Evolutionary conservation across 2,329 filamentous ascomycete genomes (phyloP).

Genomic region (Neocucurbitaria cava): DNA sequence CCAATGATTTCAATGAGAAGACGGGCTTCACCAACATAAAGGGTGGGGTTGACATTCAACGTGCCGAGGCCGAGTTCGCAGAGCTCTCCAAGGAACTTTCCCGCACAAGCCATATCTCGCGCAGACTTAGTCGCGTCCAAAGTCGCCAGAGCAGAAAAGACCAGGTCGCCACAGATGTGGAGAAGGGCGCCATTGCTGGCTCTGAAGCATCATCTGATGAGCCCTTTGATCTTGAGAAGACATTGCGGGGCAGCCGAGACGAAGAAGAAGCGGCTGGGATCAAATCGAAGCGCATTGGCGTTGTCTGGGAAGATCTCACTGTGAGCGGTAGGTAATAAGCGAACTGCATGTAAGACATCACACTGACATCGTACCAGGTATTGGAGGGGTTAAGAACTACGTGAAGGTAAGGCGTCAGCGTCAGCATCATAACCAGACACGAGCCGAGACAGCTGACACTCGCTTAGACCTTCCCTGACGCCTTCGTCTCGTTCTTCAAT

Average conservation of each 20-base stretch:
- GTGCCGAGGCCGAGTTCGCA: conserved; percentile 74
- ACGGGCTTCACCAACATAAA: conserved; percentile 13
- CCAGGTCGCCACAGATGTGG: conserved; percentile 58
- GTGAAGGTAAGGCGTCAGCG: conserved; percentile 49
- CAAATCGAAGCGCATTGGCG: conserved; percentile 73
- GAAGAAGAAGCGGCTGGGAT: conserved; percentile 81
- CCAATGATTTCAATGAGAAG: conserved; percentile 27
- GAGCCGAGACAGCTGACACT: conserved; percentile 13
- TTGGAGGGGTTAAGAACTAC: conserved; percentile 70
- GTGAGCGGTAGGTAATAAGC: conserved; percentile 63
- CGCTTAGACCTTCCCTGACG: conserved; percentile 74
- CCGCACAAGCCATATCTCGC: conserved; percentile 46
- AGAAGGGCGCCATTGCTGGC: conserved; percentile 57
- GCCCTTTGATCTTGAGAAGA: conserved; percentile 77
- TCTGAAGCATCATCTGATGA: conserved; percentile 47
- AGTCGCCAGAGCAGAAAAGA: conserved; percentile 53
- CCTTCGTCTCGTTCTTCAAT: conserved; percentile 79
- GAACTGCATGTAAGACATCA: not conserved
- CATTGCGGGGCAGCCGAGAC: conserved; percentile 73
- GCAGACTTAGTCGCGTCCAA: conserved; percentile 53
- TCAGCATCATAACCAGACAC: conserved; percentile 14
- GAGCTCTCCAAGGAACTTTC: conserved; percentile 63
- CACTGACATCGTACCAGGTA: conserved; percentile 10
- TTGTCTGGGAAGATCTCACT: conserved; percentile 78
- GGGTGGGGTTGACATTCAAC: conserved; percentile 65